phyloP scores from a whole-genome alignment of 2,329 filamentous ascomycete genomes.

The Lachnellula subtilissima region DNA sequence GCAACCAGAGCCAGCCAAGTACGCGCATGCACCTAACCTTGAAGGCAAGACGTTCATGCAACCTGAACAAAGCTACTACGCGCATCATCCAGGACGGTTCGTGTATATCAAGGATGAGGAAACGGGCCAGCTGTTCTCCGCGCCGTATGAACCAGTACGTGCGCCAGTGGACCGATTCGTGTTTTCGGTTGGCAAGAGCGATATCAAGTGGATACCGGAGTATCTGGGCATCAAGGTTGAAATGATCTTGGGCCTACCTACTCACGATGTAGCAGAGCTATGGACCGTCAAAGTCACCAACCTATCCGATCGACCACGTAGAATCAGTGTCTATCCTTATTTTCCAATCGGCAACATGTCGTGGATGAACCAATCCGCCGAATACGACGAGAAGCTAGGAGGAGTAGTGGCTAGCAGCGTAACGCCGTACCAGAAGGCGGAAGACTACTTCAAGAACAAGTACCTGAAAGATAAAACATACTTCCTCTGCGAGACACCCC shows the following conservation, averaged over 20 bases:
- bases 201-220: slow-evolving; percentile 50
- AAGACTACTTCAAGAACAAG: slow-evolving; percentile 55
- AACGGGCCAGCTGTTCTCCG: slow-evolving; percentile 46
- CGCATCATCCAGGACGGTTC: slow-evolving; percentile 54
- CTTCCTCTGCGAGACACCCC: slow-evolving; percentile 48
- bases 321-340: slow-evolving; percentile 50
- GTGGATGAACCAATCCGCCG: slow-evolving; percentile 56
- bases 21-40: slow-evolving; percentile 53
- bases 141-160: slow-evolving; percentile 51
- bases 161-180: slow-evolving; percentile 43
- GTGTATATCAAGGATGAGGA: slow-evolving; percentile 56
- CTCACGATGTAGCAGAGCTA: slow-evolving; percentile 50
- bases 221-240: slow-evolving; percentile 46
- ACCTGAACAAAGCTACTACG: slow-evolving; percentile 55
- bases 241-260: slow-evolving; percentile 48
- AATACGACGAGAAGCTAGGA: slow-evolving; percentile 44
- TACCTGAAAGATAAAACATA: slow-evolving; percentile 53
- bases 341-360: slow-evolving; percentile 58
- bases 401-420: slow-evolving; percentile 49
- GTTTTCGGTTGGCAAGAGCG: slow-evolving; percentile 51
- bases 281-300: slow-evolving; percentile 52
- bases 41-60: slow-evolving; percentile 58
- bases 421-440: slow-evolving; percentile 53
- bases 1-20: slow-evolving; percentile 57
- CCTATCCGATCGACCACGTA: slow-evolving; percentile 39